These are phyloP conservation scores for Aethionema arabicum DNA, from an alignment of 345 rosid genomes.

Conservation along the genomic window DNA sequence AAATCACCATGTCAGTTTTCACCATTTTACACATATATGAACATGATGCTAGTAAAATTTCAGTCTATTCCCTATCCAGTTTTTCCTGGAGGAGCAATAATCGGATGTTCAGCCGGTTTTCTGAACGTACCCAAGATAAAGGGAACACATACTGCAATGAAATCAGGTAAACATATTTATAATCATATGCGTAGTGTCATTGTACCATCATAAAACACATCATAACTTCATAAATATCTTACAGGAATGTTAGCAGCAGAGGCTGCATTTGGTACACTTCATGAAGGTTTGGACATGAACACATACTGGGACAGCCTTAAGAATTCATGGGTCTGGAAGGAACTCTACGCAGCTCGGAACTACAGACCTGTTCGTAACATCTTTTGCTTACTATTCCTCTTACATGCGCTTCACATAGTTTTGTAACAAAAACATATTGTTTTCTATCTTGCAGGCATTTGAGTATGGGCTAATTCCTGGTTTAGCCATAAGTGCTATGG, in stretches of 20 bases:
- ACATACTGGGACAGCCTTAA: constrained; percentile 66
- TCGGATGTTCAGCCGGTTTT: constrained; percentile 98
- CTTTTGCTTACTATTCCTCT: constrained; percentile 2
- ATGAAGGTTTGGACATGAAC: constrained; percentile 57
- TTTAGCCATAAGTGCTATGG: constrained; percentile 70
- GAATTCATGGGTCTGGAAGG: constrained; percentile 93
- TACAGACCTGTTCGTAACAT: constrained; percentile 76
- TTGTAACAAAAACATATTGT: constrained; percentile 1
- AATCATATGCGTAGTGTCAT: neutral
- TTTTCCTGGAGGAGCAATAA: constrained; percentile 95
- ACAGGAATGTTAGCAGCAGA: constrained; percentile 98
- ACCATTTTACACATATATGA: constrained; percentile 37
- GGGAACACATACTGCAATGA: constrained; percentile 99
- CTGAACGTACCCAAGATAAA: constrained; percentile 94
- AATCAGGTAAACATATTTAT: constrained; percentile 62
- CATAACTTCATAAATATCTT: constrained; percentile 24
- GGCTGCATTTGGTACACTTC: constrained; percentile 70
- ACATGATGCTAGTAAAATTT: constrained; percentile 83
- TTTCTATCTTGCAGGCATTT: constrained; percentile 56
- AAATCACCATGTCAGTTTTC: neutral
- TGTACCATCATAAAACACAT: neutral
- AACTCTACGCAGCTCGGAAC: constrained; percentile 73
- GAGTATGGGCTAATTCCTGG: constrained; percentile 90
- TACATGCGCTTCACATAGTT: neutral
- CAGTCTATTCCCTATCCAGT: constrained; percentile 99